phyloP scores from a whole-genome alignment of 164 flowering plant genomes.

The Hamamelis virginiana region DNA sequence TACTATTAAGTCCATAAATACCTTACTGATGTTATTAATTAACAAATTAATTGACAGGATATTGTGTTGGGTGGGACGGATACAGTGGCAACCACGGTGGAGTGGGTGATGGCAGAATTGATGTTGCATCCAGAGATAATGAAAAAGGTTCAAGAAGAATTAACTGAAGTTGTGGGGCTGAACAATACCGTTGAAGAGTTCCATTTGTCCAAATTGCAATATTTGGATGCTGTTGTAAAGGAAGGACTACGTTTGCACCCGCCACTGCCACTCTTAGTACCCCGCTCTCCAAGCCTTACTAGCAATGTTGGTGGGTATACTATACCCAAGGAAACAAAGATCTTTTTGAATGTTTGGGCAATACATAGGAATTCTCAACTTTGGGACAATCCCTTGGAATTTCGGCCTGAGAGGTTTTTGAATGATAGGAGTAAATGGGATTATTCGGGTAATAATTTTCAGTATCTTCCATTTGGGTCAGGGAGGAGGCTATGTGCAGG shows the following conservation, averaged over 20 bases:
- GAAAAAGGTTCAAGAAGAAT: constrained; percentile 31
- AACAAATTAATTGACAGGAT: too few relatives aligned
- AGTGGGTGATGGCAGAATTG: constrained; percentile 40
- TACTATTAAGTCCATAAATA: too few relatives aligned
- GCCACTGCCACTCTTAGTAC: constrained; percentile 24
- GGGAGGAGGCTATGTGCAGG: constrained; percentile 60
- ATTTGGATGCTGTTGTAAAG: constrained; percentile 37
- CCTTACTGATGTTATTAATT: not conserved
- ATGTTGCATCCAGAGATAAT: constrained; percentile 27
- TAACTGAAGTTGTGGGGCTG: constrained; percentile 24
- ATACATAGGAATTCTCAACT: constrained; percentile 46
- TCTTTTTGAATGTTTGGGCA: constrained; percentile 43
- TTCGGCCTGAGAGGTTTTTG: constrained; percentile 45
- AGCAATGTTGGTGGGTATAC: constrained; percentile 34
- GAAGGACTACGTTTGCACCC: constrained; percentile 44
- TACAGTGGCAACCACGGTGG: constrained; percentile 24
- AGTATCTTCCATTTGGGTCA: constrained; percentile 54
- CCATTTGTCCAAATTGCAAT: constrained; percentile 28
- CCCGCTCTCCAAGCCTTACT: constrained; percentile 15
- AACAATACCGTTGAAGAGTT: constrained; percentile 35
- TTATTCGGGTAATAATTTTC: constrained; percentile 33
- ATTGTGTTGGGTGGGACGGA: constrained; percentile 37
- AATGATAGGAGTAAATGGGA: constrained; percentile 16
- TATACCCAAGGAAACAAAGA: constrained; percentile 28
- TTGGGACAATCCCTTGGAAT: constrained; percentile 45